phyloP scores from a whole-genome alignment of 371 early-diverging fungal species.

The Lichtheimia ornata region DNA sequence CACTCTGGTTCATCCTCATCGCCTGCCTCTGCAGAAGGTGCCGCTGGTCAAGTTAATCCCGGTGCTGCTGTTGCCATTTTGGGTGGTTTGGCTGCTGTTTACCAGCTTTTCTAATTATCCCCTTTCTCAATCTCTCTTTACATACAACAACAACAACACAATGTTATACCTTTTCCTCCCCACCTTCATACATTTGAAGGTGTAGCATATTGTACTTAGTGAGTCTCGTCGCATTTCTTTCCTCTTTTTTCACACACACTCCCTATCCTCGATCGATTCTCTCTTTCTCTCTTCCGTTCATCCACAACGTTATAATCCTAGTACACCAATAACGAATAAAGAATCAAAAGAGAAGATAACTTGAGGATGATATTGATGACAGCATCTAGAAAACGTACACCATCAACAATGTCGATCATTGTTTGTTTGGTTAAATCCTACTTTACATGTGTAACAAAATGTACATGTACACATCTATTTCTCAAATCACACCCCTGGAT shows the following conservation, averaged over 20 bases:
- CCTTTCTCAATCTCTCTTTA: neutral
- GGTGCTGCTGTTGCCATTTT: neutral
- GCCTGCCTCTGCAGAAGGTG: conserved; percentile 1
- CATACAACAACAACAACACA: neutral
- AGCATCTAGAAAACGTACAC: no score
- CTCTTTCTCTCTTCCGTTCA: neutral
- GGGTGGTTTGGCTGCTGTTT: conserved; percentile 11
- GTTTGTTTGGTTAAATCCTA: no score
- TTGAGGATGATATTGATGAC: no score
- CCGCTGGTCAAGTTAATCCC: neutral
- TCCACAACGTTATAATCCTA: conserved; percentile 9
- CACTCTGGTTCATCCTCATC: conserved; percentile 1
- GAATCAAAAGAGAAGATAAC: no score
- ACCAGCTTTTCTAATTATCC: conserved; percentile 11
- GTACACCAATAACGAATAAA: conserved; percentile 11
- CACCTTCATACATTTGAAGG: neutral
- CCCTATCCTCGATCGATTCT: neutral
- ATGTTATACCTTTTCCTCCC: neutral
- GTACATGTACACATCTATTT: no score
- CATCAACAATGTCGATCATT: no score
- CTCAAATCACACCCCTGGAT: no score
- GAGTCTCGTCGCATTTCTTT: neutral
- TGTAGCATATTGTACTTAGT: neutral
- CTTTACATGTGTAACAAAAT: no score
- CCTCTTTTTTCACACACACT: neutral